Evolutionary conservation across 208 protist genomes (phyloP).

Genomic region (Leishmania gerbilli): DNA sequence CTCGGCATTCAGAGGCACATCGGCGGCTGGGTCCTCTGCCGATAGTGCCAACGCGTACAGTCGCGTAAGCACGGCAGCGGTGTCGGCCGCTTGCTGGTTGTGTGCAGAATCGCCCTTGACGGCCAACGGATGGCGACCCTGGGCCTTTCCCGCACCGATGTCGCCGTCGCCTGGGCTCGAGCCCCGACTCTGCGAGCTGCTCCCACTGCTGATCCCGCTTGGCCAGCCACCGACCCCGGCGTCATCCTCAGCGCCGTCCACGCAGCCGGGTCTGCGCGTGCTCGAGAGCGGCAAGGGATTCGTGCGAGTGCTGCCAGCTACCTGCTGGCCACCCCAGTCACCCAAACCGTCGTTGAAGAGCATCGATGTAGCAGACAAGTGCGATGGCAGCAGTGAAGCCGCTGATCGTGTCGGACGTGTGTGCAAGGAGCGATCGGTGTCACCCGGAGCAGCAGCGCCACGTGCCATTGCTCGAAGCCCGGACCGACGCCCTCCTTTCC

Average conservation of each 20-base stretch:
- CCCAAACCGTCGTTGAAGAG: slow-evolving; percentile 11
- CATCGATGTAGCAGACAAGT: neutral
- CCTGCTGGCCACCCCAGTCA: neutral
- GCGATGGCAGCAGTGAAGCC: neutral
- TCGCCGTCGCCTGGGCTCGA: slow-evolving; percentile 1
- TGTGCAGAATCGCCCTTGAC: neutral
- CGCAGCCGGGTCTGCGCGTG: neutral
- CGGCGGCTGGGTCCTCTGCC: neutral
- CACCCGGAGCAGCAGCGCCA: neutral
- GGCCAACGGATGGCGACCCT: neutral
- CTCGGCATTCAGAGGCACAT: neutral
- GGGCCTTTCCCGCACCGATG: neutral
- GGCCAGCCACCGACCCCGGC: neutral
- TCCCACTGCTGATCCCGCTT: slow-evolving; percentile 1
- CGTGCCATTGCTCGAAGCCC: neutral
- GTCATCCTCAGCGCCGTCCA: neutral
- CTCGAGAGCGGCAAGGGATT: neutral
- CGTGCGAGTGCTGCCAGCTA: neutral
- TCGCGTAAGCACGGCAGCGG: slow-evolving; percentile 19
- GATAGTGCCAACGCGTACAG: slow-evolving; percentile 21
- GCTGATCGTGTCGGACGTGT: neutral
- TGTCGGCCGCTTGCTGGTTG: neutral
- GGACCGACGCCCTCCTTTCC: neutral
- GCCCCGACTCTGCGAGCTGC: slow-evolving; percentile 2
- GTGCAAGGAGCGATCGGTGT: neutral